A percentile compares a stretch with the other conserved stretches of the same genome.
phyloP scores from a whole-genome alignment of 768 basidiomycete species.

The Lentinula edodes region DNA sequence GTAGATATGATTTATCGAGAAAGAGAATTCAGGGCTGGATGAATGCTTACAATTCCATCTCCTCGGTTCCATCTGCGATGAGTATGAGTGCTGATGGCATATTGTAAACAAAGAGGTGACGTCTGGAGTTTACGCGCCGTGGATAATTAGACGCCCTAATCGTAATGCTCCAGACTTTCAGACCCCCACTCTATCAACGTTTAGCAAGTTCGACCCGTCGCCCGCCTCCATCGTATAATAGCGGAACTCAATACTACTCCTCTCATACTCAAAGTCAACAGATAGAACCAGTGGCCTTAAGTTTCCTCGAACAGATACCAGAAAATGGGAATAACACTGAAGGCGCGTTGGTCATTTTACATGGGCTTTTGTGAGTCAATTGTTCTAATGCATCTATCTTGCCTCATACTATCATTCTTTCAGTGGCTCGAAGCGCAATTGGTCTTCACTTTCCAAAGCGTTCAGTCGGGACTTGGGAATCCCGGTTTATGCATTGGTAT shows the following conservation, averaged over 20 bases:
- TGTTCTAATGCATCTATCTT: neutral
- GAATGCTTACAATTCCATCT: conserved; percentile 78
- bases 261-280: neutral
- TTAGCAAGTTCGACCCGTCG: neutral
- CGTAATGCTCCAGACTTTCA: neutral
- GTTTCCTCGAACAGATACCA: conserved; percentile 14
- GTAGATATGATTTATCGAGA: neutral
- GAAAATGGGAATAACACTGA: conserved; percentile 23
- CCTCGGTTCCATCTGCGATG: conserved; percentile 80
- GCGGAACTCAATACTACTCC: neutral
- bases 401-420: neutral
- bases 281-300: conserved; percentile 11
- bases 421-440: conserved; percentile 88
- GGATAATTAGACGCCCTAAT: neutral
- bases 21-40: neutral
- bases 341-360: conserved; percentile 50
- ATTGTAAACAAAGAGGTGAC: neutral
- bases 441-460: conserved; percentile 74
- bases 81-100: conserved; percentile 64
- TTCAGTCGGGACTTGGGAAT: conserved; percentile 59
- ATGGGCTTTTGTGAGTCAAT: conserved; percentile 56
- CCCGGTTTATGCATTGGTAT: conserved; percentile 71
- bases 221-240: neutral
- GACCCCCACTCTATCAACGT: neutral
- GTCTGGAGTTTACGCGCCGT: neutral